Base-by-base conservation (phyloP, 2,329 filamentous ascomycete species). In the Alternaria brassicae region DNA sequence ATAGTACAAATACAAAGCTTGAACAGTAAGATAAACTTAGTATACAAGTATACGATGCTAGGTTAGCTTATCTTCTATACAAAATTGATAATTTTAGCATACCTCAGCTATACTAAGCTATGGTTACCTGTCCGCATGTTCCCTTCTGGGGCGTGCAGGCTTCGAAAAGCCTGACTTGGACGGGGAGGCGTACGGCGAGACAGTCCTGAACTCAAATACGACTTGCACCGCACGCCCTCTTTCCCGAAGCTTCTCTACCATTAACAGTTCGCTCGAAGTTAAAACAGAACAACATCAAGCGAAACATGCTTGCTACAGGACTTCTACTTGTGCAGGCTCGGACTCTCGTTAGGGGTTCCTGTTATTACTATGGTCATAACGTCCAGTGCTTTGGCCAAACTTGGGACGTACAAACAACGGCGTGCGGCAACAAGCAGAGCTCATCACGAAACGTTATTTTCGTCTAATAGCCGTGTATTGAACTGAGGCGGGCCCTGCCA, bases 381-480 rank as follows among this genome's bases (percentile, higher is more conserved):
- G 44, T 25, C 21, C 17, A 17, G 27, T 45, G 56, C 51, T 48
- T 50, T 50, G 48, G 49, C 49, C 51, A 28, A 53, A 34, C 28
- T 45, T 44, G 32, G 39, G 23, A 45, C 47, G 34, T 17, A 48
- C 45, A 60, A 41, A 53, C 58, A 57, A n/a, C 23, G 36, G 50
- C 42, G 30, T 42, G 37, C 28, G 19, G n/a, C 13, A 17, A 27
- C 40, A 52, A 58, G 55, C 55, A 58, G 49, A 58, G 55, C 55
- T 56, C 58, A 58, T 53, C 61, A 63, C 53, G 55, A 59, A 63
- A 56, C 39, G 6, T 53, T 64, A 55, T 56, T 36, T 23, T 56
- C 59, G 55, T 17, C 13, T 50, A 37, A 53, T 39, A 53, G 13
- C 59, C 39, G 36, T 41, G 28, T 19, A 15, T 34, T 21, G 13